Evolutionary conservation across 2,329 filamentous ascomycete species (phyloP), one percentile per base, ranked within the genome.

Genomic region (Didymella pomorum): DNA sequence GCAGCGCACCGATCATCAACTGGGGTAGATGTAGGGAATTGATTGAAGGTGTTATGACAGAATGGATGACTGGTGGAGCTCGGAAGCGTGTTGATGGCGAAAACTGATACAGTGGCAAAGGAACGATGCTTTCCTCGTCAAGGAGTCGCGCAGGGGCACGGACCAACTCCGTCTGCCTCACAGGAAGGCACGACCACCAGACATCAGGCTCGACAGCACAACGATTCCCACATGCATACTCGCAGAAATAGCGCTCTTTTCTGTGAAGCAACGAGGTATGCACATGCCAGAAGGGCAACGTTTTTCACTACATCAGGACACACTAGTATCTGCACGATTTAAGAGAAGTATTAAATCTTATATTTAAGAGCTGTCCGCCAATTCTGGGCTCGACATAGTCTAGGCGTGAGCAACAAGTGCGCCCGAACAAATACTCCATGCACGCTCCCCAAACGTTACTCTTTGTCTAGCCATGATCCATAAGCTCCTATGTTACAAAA

Each of bases 391-490:
- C 46, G 41, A 47, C 60, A 56, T 52, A 42, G 58, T 62, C 57
- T 58, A 47, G 60, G 56, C 64, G 51, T 61, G 52, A 48, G 54
- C 58, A 62, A 65, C 52, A 62, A 54, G 48, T 60, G 59, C 56
- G 62, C 58, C 56, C 59, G 51, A 61, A 61, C 61, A 54, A 52
- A 59, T 50, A 65, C 57, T 60, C 51, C 61, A 62, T 65, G 56
- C 60, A 63, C 52, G 58, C 58, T 53, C 52, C 56, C 61, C 55
- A 66, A 63, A 53, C 61, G 56, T 54, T 61, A 67, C 62, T 67
- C 63, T 73, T 71, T 73, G 67, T 73, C 71, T 73, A 73, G 69
- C 68, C 69, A 62, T 69, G 60, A 66, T 58, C 63, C 64, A 60
- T 67, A 67, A 70, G 58, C 63, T 64, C 60, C 65, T 70, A 71